phyloP scores from a whole-genome alignment of 108 stramenopile genomes.

The Fragilariopsis cylindrus region DNA sequence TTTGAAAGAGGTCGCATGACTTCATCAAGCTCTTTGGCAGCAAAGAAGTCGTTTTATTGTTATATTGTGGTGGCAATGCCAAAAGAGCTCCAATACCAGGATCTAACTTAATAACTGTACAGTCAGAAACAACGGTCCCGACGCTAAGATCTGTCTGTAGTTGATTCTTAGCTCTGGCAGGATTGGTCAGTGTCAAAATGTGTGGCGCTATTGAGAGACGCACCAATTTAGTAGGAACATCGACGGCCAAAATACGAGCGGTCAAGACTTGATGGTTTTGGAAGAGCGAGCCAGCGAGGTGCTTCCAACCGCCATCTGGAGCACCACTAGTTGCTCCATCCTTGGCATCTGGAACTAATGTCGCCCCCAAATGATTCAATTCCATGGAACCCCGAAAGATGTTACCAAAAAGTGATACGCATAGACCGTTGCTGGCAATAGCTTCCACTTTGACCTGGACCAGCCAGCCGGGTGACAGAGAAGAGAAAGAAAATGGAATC shows the following conservation, averaged over 20 bases:
- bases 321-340: not conserved
- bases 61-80: slow-evolving; percentile 54
- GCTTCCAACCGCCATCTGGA: slow-evolving; percentile 27
- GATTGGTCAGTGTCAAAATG: slow-evolving; percentile 43
- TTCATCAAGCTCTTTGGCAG: slow-evolving; percentile 39
- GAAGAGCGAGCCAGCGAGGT: slow-evolving; percentile 27
- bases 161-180: not conserved
- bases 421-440: slow-evolving; percentile 78
- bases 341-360: slow-evolving; percentile 23
- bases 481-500: slow-evolving; percentile 39
- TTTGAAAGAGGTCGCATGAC: slow-evolving; percentile 38
- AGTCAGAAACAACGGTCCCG: slow-evolving; percentile 63
- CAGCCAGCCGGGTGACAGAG: slow-evolving; percentile 69
- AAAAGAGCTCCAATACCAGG: slow-evolving; percentile 83
- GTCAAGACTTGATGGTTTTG: slow-evolving; percentile 46
- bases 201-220: slow-evolving; percentile 77
- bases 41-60: slow-evolving; percentile 16
- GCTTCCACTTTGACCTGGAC: slow-evolving; percentile 67
- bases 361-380: slow-evolving; percentile 65
- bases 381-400: slow-evolving; percentile 82
- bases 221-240: slow-evolving; percentile 70
- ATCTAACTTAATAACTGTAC: slow-evolving; percentile 78
- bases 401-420: slow-evolving; percentile 66
- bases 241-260: slow-evolving; percentile 83
- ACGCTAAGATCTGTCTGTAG: slow-evolving; percentile 28